Percentiles rank a stretch among this genome's conserved stretches.
These are phyloP conservation scores for Stentor roeselii DNA, from an alignment of 73 alveolate species.

Conservation along the genomic window DNA sequence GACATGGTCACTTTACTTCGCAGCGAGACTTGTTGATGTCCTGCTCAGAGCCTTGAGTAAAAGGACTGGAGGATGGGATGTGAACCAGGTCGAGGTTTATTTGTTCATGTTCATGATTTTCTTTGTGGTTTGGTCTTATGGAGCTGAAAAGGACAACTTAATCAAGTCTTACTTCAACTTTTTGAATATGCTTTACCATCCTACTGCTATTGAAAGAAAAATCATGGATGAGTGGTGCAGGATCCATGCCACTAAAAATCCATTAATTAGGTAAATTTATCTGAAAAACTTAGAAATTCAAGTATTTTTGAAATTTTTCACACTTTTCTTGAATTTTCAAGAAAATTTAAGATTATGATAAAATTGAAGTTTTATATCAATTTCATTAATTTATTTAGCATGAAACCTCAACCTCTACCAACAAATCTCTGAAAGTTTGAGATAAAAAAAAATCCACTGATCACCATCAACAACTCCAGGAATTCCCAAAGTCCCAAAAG, in stretches of 20 bases:
- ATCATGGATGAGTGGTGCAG: neutral
- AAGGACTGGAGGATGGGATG: constrained; percentile 16
- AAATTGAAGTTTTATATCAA: too few species aligned
- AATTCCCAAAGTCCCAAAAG: too few species aligned
- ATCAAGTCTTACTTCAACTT: constrained; percentile 6
- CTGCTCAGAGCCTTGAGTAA: neutral
- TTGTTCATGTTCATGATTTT: constrained; percentile 7
- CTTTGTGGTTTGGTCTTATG: constrained; percentile 4
- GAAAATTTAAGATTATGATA: too few species aligned
- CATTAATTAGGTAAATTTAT: too few species aligned
- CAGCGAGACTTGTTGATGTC: constrained; percentile 4
- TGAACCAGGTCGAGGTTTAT: constrained; percentile 1
- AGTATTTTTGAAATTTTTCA: too few species aligned
- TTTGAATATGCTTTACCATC: constrained; percentile 7
- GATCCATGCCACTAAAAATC: neutral
- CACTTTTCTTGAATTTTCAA: too few species aligned
- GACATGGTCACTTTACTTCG: constrained; percentile 18
- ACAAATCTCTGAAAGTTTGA: too few species aligned
- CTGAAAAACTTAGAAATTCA: too few species aligned
- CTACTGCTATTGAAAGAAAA: neutral
- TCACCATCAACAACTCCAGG: too few species aligned
- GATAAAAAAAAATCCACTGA: too few species aligned
- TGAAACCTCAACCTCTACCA: too few species aligned
- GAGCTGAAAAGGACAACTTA: constrained; percentile 18
- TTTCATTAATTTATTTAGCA: too few species aligned